Base-by-base conservation (phyloP, 192 early-diverging fungal species). In the Coemansia sp. region DNA sequence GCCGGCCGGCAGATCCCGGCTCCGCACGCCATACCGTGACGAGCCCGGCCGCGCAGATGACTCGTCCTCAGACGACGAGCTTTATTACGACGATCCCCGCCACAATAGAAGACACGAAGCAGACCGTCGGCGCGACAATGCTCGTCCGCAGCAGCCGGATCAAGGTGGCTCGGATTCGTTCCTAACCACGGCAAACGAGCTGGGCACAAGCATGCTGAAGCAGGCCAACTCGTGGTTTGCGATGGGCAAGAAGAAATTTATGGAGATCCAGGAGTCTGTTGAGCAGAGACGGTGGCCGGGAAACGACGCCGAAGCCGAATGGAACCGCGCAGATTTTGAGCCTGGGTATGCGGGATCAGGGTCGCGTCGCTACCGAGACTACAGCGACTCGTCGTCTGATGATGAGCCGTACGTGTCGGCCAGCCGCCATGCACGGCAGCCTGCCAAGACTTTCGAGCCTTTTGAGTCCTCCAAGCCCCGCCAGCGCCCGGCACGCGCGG, bases 141-240 rank as follows among this genome's bases (percentile, higher is more conserved):
- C n/a, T n/a, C n/a, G n/a, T n/a, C n/a, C n/a, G n/a, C 43, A 44
- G 43, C 43, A 44, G 18, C 0, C 43, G 4, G 19, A 3, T n/a
- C 43, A 44, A 19, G 4, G 30, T 6, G 58, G 63, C 22, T 38
- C 77, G 0, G 77, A 80, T 44, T 54, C 64, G 51, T 54, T 82
- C 21, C 30, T 82, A 12, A 65, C 81, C 12, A 62, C 66, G 0
- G 81, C 81, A 2, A 82, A 77, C 46, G 81, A 79, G 54, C 30
- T 82, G 16, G 76, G 81, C 1, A 56, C 65, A 4, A 67, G 25
- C 22, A 63, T 82, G 53, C 72, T 71, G 67, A 72, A 77, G 54
- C 76, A 82, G 64, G 81, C 81, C 19, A 75, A 72, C 38, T 72
- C 81, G 54, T 71, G 71, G 71, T 73, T 82, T 60, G 61, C 71